phyloP scores from a whole-genome alignment of 2,329 filamentous ascomycete species.

The Diaporthe sp. region DNA sequence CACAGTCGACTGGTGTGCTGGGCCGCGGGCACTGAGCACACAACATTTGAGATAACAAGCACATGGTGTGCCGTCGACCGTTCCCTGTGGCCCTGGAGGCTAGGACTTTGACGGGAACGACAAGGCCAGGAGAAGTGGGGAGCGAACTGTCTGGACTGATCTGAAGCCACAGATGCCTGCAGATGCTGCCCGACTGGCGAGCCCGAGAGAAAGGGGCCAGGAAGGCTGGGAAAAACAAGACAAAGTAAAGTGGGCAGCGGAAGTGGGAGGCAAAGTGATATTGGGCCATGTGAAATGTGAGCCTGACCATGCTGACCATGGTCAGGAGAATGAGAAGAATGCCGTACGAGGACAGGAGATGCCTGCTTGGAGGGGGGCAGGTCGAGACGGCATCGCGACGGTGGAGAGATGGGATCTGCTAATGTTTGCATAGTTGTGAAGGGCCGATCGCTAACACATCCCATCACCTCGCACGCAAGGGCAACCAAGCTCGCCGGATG shows the following conservation, averaged over 20 bases:
- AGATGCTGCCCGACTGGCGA: conserved; percentile 26
- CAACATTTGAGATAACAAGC: not conserved
- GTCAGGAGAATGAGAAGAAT: not conserved
- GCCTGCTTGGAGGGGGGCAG: not conserved
- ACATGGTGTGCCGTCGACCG: not conserved
- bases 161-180: not conserved
- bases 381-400: not conserved
- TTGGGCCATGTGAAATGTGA: conserved; percentile 29
- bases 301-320: conserved; percentile 16
- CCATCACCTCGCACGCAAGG: not conserved
- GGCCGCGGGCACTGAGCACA: not conserved
- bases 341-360: conserved; percentile 30
- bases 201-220: conserved; percentile 9
- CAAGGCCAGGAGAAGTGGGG: not conserved
- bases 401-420: conserved; percentile 4
- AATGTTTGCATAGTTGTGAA: fast-evolving
- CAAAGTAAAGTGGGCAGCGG: not conserved
- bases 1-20: not conserved
- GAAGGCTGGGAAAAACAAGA: not conserved
- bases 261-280: conserved; percentile 5
- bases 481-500: conserved; percentile 19
- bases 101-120: not conserved
- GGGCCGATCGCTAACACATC: not conserved
- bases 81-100: not conserved
- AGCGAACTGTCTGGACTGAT: not conserved